Evolutionary conservation across 2,329 filamentous ascomycete genomes (phyloP).

Genomic region (Fusarium virguliforme): DNA sequence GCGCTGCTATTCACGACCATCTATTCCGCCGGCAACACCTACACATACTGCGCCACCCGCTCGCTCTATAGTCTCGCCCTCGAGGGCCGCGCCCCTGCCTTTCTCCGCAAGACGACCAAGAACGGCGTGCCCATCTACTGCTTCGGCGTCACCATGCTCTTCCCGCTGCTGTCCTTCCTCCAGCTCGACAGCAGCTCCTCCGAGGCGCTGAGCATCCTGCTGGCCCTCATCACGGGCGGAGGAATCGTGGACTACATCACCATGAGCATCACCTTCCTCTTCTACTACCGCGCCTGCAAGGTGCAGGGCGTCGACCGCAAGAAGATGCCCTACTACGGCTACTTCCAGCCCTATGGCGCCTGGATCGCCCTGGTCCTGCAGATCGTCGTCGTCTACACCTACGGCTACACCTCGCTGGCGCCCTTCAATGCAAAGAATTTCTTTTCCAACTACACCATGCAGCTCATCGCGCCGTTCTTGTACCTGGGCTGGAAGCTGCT

Average conservation of each 20-base stretch:
- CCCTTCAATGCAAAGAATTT: constrained; percentile 65
- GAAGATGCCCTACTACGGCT: constrained; percentile 67
- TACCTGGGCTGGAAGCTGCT: constrained; percentile 72
- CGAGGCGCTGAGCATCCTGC: constrained; percentile 62
- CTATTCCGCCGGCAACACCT: constrained; percentile 59
- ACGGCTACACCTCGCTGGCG: constrained; percentile 68
- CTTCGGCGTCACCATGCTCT: constrained; percentile 64
- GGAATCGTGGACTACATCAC: constrained; percentile 67
- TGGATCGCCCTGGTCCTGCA: constrained; percentile 41
- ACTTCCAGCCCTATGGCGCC: constrained; percentile 44
- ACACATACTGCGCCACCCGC: constrained; percentile 64
- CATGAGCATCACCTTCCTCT: constrained; percentile 71
- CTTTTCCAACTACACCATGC: constrained; percentile 67
- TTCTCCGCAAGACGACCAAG: constrained; percentile 69
- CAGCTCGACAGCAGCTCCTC: constrained; percentile 60
- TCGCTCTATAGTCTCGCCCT: constrained; percentile 70
- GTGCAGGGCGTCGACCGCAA: constrained; percentile 63
- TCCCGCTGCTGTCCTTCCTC: constrained; percentile 64
- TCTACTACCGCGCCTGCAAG: constrained; percentile 70
- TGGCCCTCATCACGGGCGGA: constrained; percentile 64
- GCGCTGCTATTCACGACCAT: constrained; percentile 63
- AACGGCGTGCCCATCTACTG: constrained; percentile 70
- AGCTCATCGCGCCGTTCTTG: constrained; percentile 63
- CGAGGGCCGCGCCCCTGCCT: constrained; percentile 66
- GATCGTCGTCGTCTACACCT: constrained; percentile 57